phyloP scores from a whole-genome alignment of 1,284 basidiomycete species.

The Leccinum solheimii region DNA sequence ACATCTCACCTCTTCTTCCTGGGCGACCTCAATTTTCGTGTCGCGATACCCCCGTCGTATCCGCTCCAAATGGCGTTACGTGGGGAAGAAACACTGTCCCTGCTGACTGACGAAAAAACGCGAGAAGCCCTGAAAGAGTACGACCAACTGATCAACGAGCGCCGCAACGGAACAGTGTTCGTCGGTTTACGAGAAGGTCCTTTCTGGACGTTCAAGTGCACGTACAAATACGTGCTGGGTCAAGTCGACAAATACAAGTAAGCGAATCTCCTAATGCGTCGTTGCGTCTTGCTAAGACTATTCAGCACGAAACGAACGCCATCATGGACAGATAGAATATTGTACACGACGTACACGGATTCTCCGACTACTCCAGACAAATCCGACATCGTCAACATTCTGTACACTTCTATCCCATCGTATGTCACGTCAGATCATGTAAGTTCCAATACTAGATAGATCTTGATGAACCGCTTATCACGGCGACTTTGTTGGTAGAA shows the following conservation, averaged over 20 bases:
- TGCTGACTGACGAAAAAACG: conserved; percentile 52
- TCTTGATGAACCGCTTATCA: conserved; percentile 1
- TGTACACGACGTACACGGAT: conserved; percentile 84
- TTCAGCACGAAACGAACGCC: conserved; percentile 74
- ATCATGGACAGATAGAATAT: conserved; percentile 93
- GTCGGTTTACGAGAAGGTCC: conserved; percentile 78
- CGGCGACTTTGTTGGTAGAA: conserved; percentile 18
- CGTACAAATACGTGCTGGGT: conserved; percentile 85
- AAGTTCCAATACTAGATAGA: conserved; percentile 25
- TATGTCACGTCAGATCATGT: conserved; percentile 80
- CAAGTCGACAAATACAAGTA: conserved; percentile 80
- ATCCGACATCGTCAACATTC: conserved; percentile 59
- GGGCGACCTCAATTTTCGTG: conserved; percentile 90
- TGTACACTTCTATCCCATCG: conserved; percentile 75
- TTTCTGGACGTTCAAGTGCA: conserved; percentile 84
- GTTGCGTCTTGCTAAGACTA: conserved; percentile 1
- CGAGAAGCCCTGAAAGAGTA: conserved; percentile 69
- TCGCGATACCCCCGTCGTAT: conserved; percentile 57
- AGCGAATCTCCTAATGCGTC: conserved; percentile 4
- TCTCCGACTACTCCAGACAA: conserved; percentile 50
- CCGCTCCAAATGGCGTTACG: conserved; percentile 38
- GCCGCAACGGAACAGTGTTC: conserved; percentile 62
- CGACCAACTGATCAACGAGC: conserved; percentile 76
- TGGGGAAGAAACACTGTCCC: conserved; percentile 38
- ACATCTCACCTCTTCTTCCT: conserved; percentile 86